These are phyloP conservation scores for Naganishia albida DNA, from an alignment of 1,284 basidiomycete species.

Conservation along the genomic window DNA sequence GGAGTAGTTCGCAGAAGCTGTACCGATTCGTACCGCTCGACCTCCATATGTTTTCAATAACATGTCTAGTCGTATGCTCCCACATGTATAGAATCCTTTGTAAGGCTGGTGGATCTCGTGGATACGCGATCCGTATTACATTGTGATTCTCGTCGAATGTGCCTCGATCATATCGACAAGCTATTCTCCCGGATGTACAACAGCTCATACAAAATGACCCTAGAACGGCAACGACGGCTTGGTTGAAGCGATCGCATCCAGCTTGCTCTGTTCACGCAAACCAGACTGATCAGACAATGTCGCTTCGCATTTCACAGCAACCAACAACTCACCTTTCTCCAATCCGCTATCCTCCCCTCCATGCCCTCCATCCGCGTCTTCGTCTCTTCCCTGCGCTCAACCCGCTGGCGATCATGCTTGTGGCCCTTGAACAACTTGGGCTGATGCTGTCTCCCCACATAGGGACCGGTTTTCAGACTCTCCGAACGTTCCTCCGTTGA, in stretches of 20 bases:
- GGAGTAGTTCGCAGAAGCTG: too few relatives aligned
- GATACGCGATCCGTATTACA: too few relatives aligned
- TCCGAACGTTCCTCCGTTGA: not conserved
- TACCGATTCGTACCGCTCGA: too few relatives aligned
- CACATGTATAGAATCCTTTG: too few relatives aligned
- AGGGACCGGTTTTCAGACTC: slow-evolving; percentile 37
- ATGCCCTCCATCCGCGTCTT: slow-evolving; percentile 46
- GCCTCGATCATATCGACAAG: too few relatives aligned
- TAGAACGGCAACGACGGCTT: slow-evolving; percentile 33
- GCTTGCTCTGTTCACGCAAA: slow-evolving; percentile 20
- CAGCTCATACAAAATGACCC: too few relatives aligned
- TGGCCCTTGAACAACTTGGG: slow-evolving; percentile 48
- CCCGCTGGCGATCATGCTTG: slow-evolving; percentile 45
- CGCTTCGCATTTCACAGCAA: not conserved
- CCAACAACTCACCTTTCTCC: slow-evolving; percentile 45
- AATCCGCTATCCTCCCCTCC: slow-evolving; percentile 49
- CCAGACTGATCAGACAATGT: not conserved
- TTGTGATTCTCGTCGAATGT: too few relatives aligned
- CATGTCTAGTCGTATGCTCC: too few relatives aligned
- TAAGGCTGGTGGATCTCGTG: too few relatives aligned
- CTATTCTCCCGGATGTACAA: too few relatives aligned
- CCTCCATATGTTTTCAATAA: too few relatives aligned
- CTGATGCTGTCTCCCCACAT: slow-evolving; percentile 39
- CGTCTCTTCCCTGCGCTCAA: slow-evolving; percentile 40
- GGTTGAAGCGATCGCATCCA: slow-evolving; percentile 18